Evolutionary conservation across 805 yeast genomes (phyloP).

Genomic region (Lachancea sp.): DNA sequence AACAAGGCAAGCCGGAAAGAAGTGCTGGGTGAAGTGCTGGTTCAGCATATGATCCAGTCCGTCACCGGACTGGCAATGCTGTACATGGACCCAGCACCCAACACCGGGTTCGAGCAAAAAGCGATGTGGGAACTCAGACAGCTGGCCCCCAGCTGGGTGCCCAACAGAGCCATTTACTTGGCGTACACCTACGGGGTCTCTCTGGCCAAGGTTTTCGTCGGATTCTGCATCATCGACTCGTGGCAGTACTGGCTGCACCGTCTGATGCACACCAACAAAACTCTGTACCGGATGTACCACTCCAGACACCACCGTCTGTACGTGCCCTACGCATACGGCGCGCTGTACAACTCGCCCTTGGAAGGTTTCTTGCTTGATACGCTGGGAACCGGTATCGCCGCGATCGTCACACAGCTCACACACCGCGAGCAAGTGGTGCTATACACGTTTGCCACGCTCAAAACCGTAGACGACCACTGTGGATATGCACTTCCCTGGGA

Average conservation of each 20-base stretch:
- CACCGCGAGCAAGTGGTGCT: conserved; percentile 72
- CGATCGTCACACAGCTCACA: conserved; percentile 52
- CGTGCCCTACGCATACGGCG: conserved; percentile 96
- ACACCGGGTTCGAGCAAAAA: conserved; percentile 45
- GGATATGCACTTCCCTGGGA: conserved; percentile 94
- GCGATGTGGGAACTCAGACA: conserved; percentile 41
- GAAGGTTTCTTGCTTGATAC: conserved; percentile 94
- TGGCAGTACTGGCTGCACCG: conserved; percentile 95
- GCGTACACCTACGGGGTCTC: conserved; percentile 64
- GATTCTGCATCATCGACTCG: conserved; percentile 74
- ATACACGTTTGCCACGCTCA: conserved; percentile 84
- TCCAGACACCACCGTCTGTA: conserved; percentile 91
- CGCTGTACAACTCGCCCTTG: conserved; percentile 85
- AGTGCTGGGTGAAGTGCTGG: conserved; percentile 72
- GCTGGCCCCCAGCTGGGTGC: conserved; percentile 33
- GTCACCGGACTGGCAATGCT: conserved; percentile 54
- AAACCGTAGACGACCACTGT: conserved; percentile 97
- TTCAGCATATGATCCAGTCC: conserved; percentile 83
- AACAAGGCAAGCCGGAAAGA: conserved; percentile 66
- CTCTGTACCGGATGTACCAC: conserved; percentile 74
- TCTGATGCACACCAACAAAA: conserved; percentile 75
- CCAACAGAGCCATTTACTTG: conserved; percentile 43
- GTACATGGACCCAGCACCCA: conserved; percentile 49
- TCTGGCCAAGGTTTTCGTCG: conserved; percentile 46
- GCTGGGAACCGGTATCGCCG: conserved; percentile 82